Evolutionary conservation across 1,284 basidiomycete genomes (phyloP), one percentile per base, ranked within the genome.

Genomic region (Gomphus bonarii): DNA sequence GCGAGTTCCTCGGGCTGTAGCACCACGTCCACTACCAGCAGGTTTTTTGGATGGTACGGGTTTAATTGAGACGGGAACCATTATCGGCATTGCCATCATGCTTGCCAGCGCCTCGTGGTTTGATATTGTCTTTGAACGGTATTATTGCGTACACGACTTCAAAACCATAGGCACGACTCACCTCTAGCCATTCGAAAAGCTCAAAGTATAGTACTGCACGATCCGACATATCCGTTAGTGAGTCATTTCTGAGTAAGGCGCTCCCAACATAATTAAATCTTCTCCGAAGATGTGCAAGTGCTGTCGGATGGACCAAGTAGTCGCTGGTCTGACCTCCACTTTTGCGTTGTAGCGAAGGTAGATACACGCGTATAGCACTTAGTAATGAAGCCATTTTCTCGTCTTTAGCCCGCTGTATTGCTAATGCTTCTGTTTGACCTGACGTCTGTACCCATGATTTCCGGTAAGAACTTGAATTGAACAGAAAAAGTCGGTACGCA

Each of bases 11-110:
- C 72, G 75, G 7, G 69, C 58, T 16, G 72, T 65, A 28, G 18
- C 20, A 30, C 36, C 38, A 12, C 51, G 51, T 28, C 8, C 10
- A 31, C 30, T 30, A 10, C 49, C 48, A 31, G 14, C 42, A 30
- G 18, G 31, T 59, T 76, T 81, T 72, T 78, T 82, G 6, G 79
- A 73, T 12, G 74, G 73, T 12, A 82, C 71, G 3, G 77, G 73
- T 66, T 85, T 87, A 31, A 82, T 77, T n/a, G 84, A 84, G 3
- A 78, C 72, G 20, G 81, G 78, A 3, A 87, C 82, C 91, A 95
- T 95, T 66, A 91, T 91, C 1, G 92, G 91, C 91, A 94, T 95
- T 0, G 88, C 92, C 81, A 95, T 90, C 88, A 95, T 93, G 63
- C 87, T 89, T 2, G 91, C 90, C 30, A 95, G 71, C 3, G 89